phyloP scores from a whole-genome alignment of 1,284 basidiomycete species.

The Butyriboletus pseudospeciosus region DNA sequence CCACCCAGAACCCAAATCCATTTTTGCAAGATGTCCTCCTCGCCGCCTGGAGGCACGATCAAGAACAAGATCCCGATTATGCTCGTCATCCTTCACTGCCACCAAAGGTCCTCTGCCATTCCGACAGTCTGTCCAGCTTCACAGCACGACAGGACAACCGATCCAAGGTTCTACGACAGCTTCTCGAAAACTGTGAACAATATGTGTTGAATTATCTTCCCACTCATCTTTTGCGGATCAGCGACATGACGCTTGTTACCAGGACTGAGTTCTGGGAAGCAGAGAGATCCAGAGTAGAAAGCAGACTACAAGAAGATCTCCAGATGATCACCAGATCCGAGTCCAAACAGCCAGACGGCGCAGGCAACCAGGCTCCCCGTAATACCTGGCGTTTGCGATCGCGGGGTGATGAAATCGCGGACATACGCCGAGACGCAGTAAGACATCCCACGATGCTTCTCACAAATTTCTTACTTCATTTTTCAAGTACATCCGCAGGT shows the following conservation, averaged over 20 bases:
- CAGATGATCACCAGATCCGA: background rate
- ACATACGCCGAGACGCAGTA: constrained; percentile 5
- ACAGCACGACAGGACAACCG: background rate
- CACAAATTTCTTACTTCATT: background rate
- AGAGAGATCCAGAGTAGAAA: constrained; percentile 6
- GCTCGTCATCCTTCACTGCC: background rate
- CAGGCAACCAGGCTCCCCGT: background rate
- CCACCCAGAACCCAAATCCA: background rate
- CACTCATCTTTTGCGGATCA: constrained; percentile 9
- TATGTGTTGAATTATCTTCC: constrained; percentile 18
- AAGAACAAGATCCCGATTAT: background rate
- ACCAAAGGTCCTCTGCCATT: constrained; percentile 13
- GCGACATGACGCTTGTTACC: constrained; percentile 9
- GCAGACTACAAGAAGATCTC: background rate
- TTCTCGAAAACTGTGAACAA: constrained; percentile 13
- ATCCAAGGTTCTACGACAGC: constrained; percentile 2
- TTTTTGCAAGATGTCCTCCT: constrained; percentile 7
- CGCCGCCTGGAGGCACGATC: constrained; percentile 15
- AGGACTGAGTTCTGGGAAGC: constrained; percentile 10
- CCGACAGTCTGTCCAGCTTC: background rate
- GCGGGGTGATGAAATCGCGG: background rate
- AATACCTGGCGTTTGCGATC: background rate
- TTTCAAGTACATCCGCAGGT: constrained; percentile 10
- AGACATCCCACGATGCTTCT: background rate
- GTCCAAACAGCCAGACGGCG: background rate